Evolutionary conservation across 2,329 filamentous ascomycete genomes (phyloP).

Genomic region (Colletotrichum noveboracense): DNA sequence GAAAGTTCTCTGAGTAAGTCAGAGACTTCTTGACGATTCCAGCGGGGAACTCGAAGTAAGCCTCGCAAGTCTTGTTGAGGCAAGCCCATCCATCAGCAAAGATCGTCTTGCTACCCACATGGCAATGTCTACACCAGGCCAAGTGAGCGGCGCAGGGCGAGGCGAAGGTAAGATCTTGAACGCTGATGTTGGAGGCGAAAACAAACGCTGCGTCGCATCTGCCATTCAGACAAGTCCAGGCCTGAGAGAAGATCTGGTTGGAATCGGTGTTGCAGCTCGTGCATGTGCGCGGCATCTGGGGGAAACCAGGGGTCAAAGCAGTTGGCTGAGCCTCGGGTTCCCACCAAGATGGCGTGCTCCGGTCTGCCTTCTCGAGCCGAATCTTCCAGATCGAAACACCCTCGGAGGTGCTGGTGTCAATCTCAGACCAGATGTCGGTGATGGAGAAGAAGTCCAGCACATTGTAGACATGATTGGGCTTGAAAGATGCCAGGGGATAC

Average conservation of each 20-base stretch:
- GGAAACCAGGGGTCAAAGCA: background rate
- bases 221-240: conserved; percentile 34
- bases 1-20: conserved; percentile 61
- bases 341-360: conserved; percentile 62
- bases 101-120: conserved; percentile 37
- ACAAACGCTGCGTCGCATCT: conserved; percentile 16
- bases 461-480: conserved; percentile 63
- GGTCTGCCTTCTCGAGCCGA: conserved; percentile 69
- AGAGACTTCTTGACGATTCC: conserved; percentile 35
- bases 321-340: conserved; percentile 33
- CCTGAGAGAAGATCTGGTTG: conserved; percentile 38
- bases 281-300: conserved; percentile 36
- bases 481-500: conserved; percentile 51
- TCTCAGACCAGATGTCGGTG: conserved; percentile 73
- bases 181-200: background rate
- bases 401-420: conserved; percentile 34
- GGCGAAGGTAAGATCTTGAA: conserved; percentile 10
- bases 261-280: conserved; percentile 40
- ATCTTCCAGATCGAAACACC: conserved; percentile 52
- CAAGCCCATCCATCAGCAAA: conserved; percentile 36
- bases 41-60: conserved; percentile 51
- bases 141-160: background rate
- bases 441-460: conserved; percentile 74
- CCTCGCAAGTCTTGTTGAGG: conserved; percentile 42
- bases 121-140: conserved; percentile 39